A percentile compares a stretch with the other conserved stretches of the same genome.
phyloP scores from a whole-genome alignment of 345 rosid species.

The Noccaea bulbosa region DNA sequence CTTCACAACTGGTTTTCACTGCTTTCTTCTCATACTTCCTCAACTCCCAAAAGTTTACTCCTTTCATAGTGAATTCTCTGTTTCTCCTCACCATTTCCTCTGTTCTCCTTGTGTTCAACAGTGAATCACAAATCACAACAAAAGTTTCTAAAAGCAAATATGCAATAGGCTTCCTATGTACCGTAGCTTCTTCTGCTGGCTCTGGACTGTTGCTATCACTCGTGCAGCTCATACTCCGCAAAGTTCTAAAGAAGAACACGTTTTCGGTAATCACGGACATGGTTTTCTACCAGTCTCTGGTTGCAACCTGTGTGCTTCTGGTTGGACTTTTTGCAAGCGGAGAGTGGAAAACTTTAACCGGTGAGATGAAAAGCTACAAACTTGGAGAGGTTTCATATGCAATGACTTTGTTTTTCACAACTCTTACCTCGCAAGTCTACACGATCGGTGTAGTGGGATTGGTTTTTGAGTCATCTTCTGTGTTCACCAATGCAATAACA shows the following conservation, averaged over 20 bases:
- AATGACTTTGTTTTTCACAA: slow-evolving; percentile 24
- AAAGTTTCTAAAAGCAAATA: slow-evolving; percentile 32
- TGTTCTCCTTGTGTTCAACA: slow-evolving; percentile 45
- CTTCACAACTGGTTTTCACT: slow-evolving; percentile 51
- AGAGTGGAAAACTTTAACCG: slow-evolving; percentile 43
- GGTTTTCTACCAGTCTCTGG: slow-evolving; percentile 28
- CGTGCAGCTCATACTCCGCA: slow-evolving; percentile 44
- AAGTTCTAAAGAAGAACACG: slow-evolving; percentile 42
- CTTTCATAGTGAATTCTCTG: slow-evolving; percentile 44
- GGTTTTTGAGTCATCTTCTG: slow-evolving; percentile 40
- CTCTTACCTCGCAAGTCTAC: slow-evolving; percentile 33
- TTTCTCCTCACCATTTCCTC: slow-evolving; percentile 54
- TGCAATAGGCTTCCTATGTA: slow-evolving; percentile 49
- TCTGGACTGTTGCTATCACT: slow-evolving; percentile 45
- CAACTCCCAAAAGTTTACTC: slow-evolving; percentile 49
- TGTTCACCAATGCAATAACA: slow-evolving; percentile 39
- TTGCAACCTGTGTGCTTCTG: slow-evolving; percentile 36
- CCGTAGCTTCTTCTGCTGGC: slow-evolving; percentile 50
- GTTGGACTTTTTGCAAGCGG: slow-evolving; percentile 49
- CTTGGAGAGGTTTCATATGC: slow-evolving; percentile 35
- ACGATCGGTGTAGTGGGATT: slow-evolving; percentile 34
- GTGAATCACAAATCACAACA: slow-evolving; percentile 6
- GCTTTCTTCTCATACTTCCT: slow-evolving; percentile 50
- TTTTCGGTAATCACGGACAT: slow-evolving; percentile 42
- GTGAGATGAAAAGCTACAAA: slow-evolving; percentile 34